Base-by-base conservation (phyloP, 139 green algal species). In the Chlorella sp. region DNA sequence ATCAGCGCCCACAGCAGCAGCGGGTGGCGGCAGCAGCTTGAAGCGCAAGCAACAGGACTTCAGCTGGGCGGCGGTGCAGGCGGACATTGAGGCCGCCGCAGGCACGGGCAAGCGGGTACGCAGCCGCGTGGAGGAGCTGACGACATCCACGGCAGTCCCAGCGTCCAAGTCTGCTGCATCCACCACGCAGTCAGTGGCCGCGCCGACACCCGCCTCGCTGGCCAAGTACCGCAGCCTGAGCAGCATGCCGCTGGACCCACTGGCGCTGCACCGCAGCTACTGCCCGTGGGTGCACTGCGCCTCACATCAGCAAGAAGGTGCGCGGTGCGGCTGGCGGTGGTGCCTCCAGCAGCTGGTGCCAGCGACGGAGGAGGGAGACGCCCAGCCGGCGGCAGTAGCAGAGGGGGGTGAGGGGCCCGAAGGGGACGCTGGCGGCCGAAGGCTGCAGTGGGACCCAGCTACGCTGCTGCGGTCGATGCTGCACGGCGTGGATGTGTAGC, bases 241-340 rank as follows among this genome's bases (percentile, higher is more conserved):
- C 7, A 35, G 29, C 1, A 25, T 23, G 31, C 50, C 63, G 5
- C 40, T 86, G 41, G 70, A 86, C 56, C 78, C 78, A 5, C 42
- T 85, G 27, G 55, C 65, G 1, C 62, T 77, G 31, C 81, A 86
- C 64, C 71, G 81, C 25, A 33, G 60, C 35, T 85, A 79, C 62
- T 86, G 81, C 72, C 81, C 81, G 11, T 86, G 81, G 81, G 77
- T 86, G 48, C 80, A 73, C 51, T 29, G 56, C 63, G 35, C 29
- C 8, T 23, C 21, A 42, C 40, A 55, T 40, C 27, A 17, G 45
- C 33, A 40, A 41, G n/a, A 33, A 58, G 27, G 21, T 58, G 72
- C 27, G 8, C 55, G 60, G 7, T 82, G 76, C 50, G 76, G 76
- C n/a, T 82, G 76, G 76, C 66, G 56, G 1, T 82, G 76, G 76